Evolutionary conservation across 2,329 filamentous ascomycete species (phyloP), one percentile per base, ranked within the genome.

Genomic region (Neonectria neomacrospora): DNA sequence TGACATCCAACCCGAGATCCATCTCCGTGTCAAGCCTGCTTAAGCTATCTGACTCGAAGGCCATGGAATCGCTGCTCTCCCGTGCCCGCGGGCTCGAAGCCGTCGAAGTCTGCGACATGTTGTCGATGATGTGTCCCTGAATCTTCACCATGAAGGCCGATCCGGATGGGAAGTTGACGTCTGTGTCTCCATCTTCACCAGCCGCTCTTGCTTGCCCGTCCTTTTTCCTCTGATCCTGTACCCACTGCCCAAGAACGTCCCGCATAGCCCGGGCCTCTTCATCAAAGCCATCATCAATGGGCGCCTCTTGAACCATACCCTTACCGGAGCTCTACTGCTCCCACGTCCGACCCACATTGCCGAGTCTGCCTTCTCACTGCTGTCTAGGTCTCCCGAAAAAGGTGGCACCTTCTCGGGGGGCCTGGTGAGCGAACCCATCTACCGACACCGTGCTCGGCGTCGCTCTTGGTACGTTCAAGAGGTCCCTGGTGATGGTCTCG

Each of bases 401-500:
- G 6, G 48, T 1, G 9, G 6, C 3, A 2, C 41, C n/a, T 34
- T 69, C 64, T 22, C 64, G 64, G 16, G 59, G 68, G 6, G 30
- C 30, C 9, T 64, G 18, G 10, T 55, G 39, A 10, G 41, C 28
- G 23, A 69, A 69, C 16, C 42, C 20, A 23, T n/a, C 45, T 3
- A 61, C 48, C 30, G 67, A 22, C 14, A 22, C 58, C 11, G n/a
- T 14, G 3, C 20, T 47, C 1, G 66, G 28, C 2, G 32, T 52
- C 10, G 30, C 9, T 39, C 22, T 10, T 18, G 58, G 54, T 28
- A 42, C 37, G 14, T 58, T 55, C n/a, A 32, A 51, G 11, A 71
- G 66, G 44, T 71, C 69, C 8, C 20, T 52, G 1, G 69, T 70
- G 47, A 69, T 55, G 16, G 68, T 66, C 30, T 60, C 61, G 0